A percentile compares a stretch with the other conserved stretches of the same genome.
Conservation (phyloP, 2,329 filamentous ascomycete species). For the Xylaria sp. region DNA sequence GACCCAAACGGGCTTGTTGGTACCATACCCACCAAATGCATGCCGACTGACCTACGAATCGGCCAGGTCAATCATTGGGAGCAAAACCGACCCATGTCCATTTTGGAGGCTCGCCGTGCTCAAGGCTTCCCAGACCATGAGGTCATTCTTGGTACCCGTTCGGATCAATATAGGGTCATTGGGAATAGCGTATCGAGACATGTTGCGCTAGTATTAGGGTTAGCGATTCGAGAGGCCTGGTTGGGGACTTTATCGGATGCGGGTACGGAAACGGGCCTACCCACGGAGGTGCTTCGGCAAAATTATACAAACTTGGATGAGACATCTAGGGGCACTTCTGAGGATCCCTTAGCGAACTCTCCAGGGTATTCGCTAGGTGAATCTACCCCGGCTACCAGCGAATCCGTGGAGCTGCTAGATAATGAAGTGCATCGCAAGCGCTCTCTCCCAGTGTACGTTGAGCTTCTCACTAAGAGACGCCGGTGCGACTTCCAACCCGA, state of each 20-base stretch:
- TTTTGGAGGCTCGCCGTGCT: slow-evolving; percentile 74
- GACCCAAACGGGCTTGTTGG: slow-evolving; percentile 64
- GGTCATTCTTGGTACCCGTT: slow-evolving; percentile 69
- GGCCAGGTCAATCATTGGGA: slow-evolving; percentile 73
- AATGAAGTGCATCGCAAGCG: slow-evolving; percentile 38
- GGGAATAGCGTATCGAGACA: slow-evolving; percentile 82
- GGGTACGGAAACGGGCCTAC: neutral
- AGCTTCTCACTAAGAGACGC: slow-evolving; percentile 36
- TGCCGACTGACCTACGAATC: slow-evolving; percentile 64
- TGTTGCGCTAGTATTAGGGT: slow-evolving; percentile 73
- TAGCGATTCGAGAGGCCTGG: slow-evolving; percentile 71
- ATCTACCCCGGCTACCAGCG: slow-evolving; percentile 42
- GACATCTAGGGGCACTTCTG: slow-evolving; percentile 10
- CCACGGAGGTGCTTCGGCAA: neutral
- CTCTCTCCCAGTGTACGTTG: slow-evolving; percentile 28
- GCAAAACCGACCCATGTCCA: slow-evolving; percentile 68
- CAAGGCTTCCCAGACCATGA: slow-evolving; percentile 79
- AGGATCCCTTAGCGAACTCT: slow-evolving; percentile 16
- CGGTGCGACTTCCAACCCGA: neutral
- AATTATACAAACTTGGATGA: neutral
- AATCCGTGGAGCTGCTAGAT: slow-evolving; percentile 35
- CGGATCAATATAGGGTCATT: slow-evolving; percentile 71
- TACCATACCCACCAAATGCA: slow-evolving; percentile 69
- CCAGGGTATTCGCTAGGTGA: slow-evolving; percentile 16
- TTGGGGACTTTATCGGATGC: slow-evolving; percentile 50